phyloP scores from a whole-genome alignment of 1,139 yeast species.

The Kurtzmaniella quercitrusa region DNA sequence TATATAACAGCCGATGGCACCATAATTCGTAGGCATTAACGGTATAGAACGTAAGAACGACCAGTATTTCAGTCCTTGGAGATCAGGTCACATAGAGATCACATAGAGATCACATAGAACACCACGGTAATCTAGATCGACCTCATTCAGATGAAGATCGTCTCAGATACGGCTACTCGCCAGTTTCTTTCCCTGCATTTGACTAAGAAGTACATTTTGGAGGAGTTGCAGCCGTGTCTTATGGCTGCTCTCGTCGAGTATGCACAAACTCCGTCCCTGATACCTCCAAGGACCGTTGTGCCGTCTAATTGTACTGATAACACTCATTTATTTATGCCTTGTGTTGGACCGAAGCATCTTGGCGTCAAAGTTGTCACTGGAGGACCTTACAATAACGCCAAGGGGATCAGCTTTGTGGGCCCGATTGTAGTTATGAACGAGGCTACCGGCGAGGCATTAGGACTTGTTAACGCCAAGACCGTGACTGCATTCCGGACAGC shows the following conservation, averaged over 20 bases:
- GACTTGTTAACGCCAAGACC: constrained; percentile 54
- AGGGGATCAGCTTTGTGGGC: constrained; percentile 49
- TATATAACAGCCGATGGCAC: no score
- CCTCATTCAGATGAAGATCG: constrained; percentile 21
- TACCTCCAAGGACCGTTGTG: constrained; percentile 33
- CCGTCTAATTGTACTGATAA: constrained; percentile 28
- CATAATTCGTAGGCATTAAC: no score
- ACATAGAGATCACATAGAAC: neutral
- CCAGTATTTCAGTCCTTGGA: no score
- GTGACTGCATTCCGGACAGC: constrained; percentile 71
- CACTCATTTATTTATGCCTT: constrained; percentile 63
- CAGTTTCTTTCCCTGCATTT: constrained; percentile 15
- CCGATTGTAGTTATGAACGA: constrained; percentile 48
- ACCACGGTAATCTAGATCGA: neutral
- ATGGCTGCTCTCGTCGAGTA: constrained; percentile 19
- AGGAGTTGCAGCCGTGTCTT: constrained; percentile 25
- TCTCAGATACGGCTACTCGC: constrained; percentile 22
- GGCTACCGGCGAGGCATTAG: constrained; percentile 45
- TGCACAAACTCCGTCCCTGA: constrained; percentile 17
- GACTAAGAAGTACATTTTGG: constrained; percentile 16
- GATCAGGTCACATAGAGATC: no score
- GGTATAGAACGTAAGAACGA: no score
- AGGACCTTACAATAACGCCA: constrained; percentile 30
- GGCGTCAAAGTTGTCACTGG: constrained; percentile 50
- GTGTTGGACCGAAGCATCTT: constrained; percentile 45